A percentile compares a stretch with the other conserved stretches of the same genome.
phyloP scores from a whole-genome alignment of 306 rosid genomes.

The Vigna hirtella region DNA sequence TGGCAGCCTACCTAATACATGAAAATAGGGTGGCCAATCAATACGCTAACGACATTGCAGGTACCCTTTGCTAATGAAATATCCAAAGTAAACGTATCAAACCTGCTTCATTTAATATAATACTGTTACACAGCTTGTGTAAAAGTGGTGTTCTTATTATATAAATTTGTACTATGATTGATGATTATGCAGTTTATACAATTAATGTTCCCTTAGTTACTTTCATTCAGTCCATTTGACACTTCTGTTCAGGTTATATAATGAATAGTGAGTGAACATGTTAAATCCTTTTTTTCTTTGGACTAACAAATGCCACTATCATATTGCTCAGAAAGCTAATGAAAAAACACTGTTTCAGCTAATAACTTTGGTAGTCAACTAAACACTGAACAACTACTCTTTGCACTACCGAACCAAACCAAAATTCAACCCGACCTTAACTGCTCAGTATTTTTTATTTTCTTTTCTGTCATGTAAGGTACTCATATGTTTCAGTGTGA shows the following conservation, averaged over 20 bases:
- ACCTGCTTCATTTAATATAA: slow-evolving; percentile 54
- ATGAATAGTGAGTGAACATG: slow-evolving; percentile 4
- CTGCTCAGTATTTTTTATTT: slow-evolving; percentile 41
- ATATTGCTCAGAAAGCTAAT: slow-evolving; percentile 1
- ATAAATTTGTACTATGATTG: slow-evolving; percentile 31
- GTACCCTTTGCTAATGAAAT: slow-evolving; percentile 21
- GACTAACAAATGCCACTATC: slow-evolving; percentile 1
- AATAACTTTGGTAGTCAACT: slow-evolving; percentile 40
- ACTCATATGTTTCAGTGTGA: slow-evolving; percentile 39
- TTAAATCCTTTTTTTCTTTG: neutral
- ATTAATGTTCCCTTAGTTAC: neutral
- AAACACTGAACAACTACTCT: slow-evolving; percentile 28
- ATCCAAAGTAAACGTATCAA: slow-evolving; percentile 41
- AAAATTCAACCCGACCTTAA: slow-evolving; percentile 52
- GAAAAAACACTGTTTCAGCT: slow-evolving; percentile 32
- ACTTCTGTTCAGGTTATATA: neutral
- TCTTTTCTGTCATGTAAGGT: slow-evolving; percentile 18
- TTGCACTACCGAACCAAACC: slow-evolving; percentile 55
- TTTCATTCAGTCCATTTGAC: slow-evolving; percentile 2
- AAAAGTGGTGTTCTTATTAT: slow-evolving; percentile 15
- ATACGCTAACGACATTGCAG: slow-evolving; percentile 4
- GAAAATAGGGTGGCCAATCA: slow-evolving; percentile 27
- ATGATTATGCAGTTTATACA: too few relatives aligned
- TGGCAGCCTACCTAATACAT: slow-evolving; percentile 62
- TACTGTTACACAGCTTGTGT: neutral